These are phyloP conservation scores for Eucalyptus pumila DNA, from an alignment of 345 rosid species.

Conservation along the genomic window DNA sequence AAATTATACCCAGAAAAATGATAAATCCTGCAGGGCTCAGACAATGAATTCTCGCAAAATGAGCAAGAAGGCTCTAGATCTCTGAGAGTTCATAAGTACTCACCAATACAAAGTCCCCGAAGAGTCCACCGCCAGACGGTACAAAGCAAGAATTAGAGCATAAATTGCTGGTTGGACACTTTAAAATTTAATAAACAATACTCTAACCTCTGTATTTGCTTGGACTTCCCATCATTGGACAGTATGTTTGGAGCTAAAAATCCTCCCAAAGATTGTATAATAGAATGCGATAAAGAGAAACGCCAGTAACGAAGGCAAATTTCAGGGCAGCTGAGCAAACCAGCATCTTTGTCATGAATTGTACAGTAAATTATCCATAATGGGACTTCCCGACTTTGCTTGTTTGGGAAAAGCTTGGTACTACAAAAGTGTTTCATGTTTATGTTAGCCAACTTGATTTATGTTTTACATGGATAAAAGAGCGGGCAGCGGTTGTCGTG, in stretches of 20 bases:
- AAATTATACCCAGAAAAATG: conserved; percentile 58
- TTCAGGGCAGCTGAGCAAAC: not conserved
- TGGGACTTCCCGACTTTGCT: not conserved
- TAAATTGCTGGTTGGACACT: not conserved
- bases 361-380: not conserved
- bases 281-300: not conserved
- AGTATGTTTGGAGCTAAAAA: not conserved
- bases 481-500: not conserved
- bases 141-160: not conserved
- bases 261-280: not conserved
- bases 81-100: not conserved
- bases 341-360: not conserved
- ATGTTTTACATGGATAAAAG: not conserved
- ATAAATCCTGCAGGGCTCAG: conserved; percentile 54
- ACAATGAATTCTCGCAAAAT: not conserved
- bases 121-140: conserved; percentile 74
- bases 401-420: not conserved
- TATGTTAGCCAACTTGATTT: not conserved
- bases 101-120: conserved; percentile 86
- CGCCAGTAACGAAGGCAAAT: not conserved
- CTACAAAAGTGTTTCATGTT: not conserved
- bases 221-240: no score
- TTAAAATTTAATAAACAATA: not conserved
- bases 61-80: not conserved
- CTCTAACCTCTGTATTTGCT: not conserved